Evolutionary conservation across 306 rosid species (phyloP).

Genomic region (Begonia loranthoides): DNA sequence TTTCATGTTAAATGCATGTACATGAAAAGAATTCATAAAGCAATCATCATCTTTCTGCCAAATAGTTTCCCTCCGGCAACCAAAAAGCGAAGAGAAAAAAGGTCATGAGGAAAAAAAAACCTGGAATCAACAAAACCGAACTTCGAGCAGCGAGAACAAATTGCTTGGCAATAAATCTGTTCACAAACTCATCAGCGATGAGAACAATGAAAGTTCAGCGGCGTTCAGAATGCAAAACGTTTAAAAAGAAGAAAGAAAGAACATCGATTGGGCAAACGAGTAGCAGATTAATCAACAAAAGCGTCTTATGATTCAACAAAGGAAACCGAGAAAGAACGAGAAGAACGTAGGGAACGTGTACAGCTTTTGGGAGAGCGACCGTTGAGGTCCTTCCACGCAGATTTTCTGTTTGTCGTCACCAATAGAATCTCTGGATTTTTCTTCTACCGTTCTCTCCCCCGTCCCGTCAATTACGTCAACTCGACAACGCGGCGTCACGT

Average conservation of each 20-base stretch:
- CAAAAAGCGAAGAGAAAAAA: neutral
- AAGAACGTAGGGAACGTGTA: neutral
- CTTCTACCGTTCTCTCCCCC: neutral
- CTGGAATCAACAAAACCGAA: slow-evolving; percentile 21
- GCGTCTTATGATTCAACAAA: slow-evolving; percentile 2
- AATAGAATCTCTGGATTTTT: neutral
- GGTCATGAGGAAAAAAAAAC: too few species aligned
- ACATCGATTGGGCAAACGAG: slow-evolving; percentile 39
- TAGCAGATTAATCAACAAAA: slow-evolving; percentile 13
- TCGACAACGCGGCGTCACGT: neutral
- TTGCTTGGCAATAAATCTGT: slow-evolving; percentile 9
- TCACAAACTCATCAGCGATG: neutral
- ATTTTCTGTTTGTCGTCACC: neutral
- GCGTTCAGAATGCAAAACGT: neutral
- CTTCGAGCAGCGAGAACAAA: slow-evolving; percentile 10
- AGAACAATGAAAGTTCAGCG: neutral
- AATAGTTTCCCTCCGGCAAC: neutral
- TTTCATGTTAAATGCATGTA: neutral
- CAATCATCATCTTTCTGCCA: neutral
- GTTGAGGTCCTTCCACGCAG: neutral
- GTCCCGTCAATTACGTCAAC: neutral
- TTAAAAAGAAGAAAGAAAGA: slow-evolving; percentile 7
- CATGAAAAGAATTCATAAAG: neutral
- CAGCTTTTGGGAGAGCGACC: neutral
- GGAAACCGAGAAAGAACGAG: slow-evolving; percentile 10